Percentiles rank a stretch among this genome's conserved stretches.
phyloP scores from a whole-genome alignment of 176 grass and related monocot species.

The Pharus latifolius region DNA sequence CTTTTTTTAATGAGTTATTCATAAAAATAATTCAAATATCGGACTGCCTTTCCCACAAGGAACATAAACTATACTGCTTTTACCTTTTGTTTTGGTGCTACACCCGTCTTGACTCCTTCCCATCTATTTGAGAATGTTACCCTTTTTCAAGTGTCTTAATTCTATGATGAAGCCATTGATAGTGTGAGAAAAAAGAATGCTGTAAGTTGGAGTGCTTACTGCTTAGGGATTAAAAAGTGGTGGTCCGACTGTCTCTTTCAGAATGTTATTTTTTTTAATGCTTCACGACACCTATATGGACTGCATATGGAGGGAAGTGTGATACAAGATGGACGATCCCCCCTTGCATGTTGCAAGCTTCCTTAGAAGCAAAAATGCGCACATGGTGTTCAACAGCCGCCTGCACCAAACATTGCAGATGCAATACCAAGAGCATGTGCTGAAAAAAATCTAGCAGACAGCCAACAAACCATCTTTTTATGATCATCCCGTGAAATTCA shows the following conservation, averaged over 20 bases:
- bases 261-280: background rate
- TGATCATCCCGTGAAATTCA: slow-evolving; percentile 8
- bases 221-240: background rate
- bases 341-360: slow-evolving; percentile 7
- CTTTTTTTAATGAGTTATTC: no score
- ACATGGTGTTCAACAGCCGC: slow-evolving; percentile 10
- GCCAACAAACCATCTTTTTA: background rate
- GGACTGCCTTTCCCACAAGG: no score
- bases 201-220: background rate
- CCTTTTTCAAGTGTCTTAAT: background rate
- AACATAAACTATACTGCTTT: no score
- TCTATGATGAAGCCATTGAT: background rate
- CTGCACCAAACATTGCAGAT: background rate
- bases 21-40: no score
- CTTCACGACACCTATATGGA: slow-evolving; percentile 1
- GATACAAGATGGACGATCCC: background rate
- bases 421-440: slow-evolving; percentile 7
- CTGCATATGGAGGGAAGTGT: background rate
- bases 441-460: slow-evolving; percentile 5
- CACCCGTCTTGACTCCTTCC: background rate
- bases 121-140: background rate
- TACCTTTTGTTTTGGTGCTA: background rate
- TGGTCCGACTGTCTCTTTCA: background rate
- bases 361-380: slow-evolving; percentile 8
- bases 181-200: background rate